Conservation (phyloP, 1,284 basidiomycete genomes). For the Trichosporon sp. region DNA sequence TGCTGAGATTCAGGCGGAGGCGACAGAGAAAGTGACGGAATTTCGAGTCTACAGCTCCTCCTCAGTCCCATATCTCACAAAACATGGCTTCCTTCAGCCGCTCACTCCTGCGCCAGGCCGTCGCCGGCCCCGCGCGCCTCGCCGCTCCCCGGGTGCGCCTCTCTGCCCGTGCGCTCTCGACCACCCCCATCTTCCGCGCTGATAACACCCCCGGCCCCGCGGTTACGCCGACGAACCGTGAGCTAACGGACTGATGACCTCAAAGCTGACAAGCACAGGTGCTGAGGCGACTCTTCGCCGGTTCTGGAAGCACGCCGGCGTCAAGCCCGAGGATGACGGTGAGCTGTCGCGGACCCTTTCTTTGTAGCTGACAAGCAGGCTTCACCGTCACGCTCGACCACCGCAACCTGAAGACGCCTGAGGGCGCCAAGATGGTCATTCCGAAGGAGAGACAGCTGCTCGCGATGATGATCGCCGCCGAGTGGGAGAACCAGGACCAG, state of each 20-base stretch:
- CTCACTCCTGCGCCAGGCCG: conserved; percentile 14
- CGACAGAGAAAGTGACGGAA: conserved; percentile 10
- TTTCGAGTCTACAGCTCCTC: background rate
- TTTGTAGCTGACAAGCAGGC: conserved; percentile 48
- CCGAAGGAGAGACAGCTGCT: conserved; percentile 71
- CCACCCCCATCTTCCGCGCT: background rate
- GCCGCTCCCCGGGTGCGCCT: background rate
- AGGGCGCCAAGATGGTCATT: conserved; percentile 71
- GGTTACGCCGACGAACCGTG: conserved; percentile 25
- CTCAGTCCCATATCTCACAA: background rate
- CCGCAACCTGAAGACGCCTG: conserved; percentile 83
- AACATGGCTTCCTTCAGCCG: conserved; percentile 12
- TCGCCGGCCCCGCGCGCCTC: background rate
- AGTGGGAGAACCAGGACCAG: conserved; percentile 92
- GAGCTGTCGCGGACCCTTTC: conserved; percentile 17
- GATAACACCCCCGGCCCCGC: conserved; percentile 37
- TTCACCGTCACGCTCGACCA: conserved; percentile 78
- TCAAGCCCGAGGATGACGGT: conserved; percentile 64
- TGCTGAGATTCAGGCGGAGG: background rate
- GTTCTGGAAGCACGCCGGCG: conserved; percentile 86
- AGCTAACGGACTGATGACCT: background rate
- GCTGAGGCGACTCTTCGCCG: conserved; percentile 80
- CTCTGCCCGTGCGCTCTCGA: background rate
- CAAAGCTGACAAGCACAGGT: conserved; percentile 59
- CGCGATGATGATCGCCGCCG: conserved; percentile 83